Conservation (phyloP, 2,329 filamentous ascomycete genomes). For the Aspergillus calidoustus region DNA sequence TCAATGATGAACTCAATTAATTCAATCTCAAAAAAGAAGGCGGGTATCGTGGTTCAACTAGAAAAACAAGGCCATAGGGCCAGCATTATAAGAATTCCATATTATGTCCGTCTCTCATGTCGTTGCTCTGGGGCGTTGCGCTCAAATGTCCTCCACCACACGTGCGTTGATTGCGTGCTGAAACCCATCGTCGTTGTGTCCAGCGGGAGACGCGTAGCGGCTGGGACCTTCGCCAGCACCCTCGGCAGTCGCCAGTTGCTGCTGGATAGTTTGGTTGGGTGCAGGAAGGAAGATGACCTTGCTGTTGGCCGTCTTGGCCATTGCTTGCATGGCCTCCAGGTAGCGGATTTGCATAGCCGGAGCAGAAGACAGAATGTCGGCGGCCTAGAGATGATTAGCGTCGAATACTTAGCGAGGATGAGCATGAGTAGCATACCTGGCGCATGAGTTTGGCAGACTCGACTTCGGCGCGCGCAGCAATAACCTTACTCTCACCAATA, state of each 20-base stretch:
- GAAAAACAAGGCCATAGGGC: conserved; percentile 21
- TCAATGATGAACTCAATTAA: not conserved
- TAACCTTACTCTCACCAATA: conserved; percentile 97
- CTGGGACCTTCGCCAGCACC: conserved; percentile 61
- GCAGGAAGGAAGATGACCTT: conserved; percentile 85
- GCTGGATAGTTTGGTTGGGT: conserved; percentile 61
- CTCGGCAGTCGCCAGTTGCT: conserved; percentile 55
- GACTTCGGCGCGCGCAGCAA: conserved; percentile 94
- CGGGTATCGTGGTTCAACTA: conserved; percentile 39
- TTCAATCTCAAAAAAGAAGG: conserved; percentile 26
- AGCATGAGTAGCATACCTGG: conserved; percentile 53
- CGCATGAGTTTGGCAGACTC: conserved; percentile 85
- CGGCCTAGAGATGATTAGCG: conserved; percentile 57
- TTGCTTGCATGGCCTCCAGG: conserved; percentile 97
- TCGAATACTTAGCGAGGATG: not conserved
- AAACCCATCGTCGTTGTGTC: conserved; percentile 62
- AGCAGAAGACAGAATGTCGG: conserved; percentile 87
- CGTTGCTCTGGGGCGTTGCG: not conserved
- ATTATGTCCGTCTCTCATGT: conserved; percentile 13
- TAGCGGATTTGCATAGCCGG: conserved; percentile 99
- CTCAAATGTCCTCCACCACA: conserved; percentile 83
- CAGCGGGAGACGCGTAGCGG: conserved; percentile 48
- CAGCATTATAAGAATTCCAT: conserved; percentile 23
- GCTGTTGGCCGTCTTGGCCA: conserved; percentile 90
- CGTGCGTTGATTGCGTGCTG: conserved; percentile 80